These are phyloP conservation scores for Parathielavia hyrcaniae DNA, from an alignment of 495 filamentous ascomycete genomes.

Conservation along the genomic window DNA sequence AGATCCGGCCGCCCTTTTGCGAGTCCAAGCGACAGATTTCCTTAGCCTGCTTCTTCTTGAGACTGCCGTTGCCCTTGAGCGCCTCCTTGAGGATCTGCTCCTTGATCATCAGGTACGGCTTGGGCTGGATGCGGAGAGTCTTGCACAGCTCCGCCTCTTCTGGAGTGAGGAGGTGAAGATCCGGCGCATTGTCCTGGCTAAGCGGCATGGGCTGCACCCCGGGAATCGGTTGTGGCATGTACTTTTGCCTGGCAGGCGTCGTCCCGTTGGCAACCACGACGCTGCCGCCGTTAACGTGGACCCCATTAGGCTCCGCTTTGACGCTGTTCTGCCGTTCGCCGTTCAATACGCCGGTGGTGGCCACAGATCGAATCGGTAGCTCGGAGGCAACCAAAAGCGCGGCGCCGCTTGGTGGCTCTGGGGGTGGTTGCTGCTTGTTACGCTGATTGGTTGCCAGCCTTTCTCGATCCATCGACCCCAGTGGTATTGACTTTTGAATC, in stretches of 20 bases:
- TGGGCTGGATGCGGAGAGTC: slow-evolving; percentile 73
- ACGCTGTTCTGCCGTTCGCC: slow-evolving; percentile 18
- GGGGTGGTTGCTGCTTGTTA: slow-evolving; percentile 49
- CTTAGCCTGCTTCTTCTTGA: slow-evolving; percentile 88
- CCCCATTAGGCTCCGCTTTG: slow-evolving; percentile 34
- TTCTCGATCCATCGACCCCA: slow-evolving; percentile 74
- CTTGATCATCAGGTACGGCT: slow-evolving; percentile 92
- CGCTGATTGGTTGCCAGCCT: slow-evolving; percentile 59
- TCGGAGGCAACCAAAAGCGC: slow-evolving; percentile 70
- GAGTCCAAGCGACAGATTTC: slow-evolving; percentile 50
- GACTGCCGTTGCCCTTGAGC: slow-evolving; percentile 71
- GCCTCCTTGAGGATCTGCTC: slow-evolving; percentile 82
- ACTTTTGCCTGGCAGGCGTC: slow-evolving; percentile 36
- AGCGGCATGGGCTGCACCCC: slow-evolving; percentile 62
- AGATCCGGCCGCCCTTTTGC: slow-evolving; percentile 59
- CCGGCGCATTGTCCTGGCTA: slow-evolving; percentile 68
- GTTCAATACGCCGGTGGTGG: slow-evolving; percentile 19
- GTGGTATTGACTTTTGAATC: slow-evolving; percentile 61
- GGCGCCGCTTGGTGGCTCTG: slow-evolving; percentile 65
- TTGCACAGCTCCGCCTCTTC: slow-evolving; percentile 84
- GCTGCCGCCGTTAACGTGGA: slow-evolving; percentile 38
- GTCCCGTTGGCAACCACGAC: slow-evolving; percentile 39
- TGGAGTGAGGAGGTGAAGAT: slow-evolving; percentile 76
- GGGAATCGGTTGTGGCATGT: slow-evolving; percentile 42
- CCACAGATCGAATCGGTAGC: slow-evolving; percentile 51